phyloP scores from a whole-genome alignment of 345 rosid genomes.

The Passiflora organensis region DNA sequence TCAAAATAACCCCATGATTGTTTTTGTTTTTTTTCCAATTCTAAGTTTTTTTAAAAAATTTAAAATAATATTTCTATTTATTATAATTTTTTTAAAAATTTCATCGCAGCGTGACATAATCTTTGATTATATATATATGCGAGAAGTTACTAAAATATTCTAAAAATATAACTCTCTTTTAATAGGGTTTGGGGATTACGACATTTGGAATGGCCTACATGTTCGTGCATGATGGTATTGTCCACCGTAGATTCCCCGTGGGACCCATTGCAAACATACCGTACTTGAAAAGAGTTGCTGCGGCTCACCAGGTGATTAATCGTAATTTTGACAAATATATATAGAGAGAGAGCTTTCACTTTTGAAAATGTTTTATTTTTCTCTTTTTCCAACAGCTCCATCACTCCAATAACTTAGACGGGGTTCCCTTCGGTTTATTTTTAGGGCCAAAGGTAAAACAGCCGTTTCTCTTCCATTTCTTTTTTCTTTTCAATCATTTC shows the following conservation, averaged over 20 bases:
- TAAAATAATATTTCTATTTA: too few species aligned
- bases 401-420: conserved; percentile 75
- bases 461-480: not conserved
- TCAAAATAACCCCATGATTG: not conserved
- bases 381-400: conserved; percentile 76
- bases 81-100: too few species aligned
- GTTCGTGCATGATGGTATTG: conserved; percentile 95
- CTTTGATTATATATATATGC: too few species aligned
- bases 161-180: too few species aligned
- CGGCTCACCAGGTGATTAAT: conserved; percentile 94
- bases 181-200: conserved; percentile 83
- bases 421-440: conserved; percentile 90
- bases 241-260: conserved; percentile 85
- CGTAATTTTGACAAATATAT: too few species aligned
- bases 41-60: too few species aligned
- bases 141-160: too few species aligned
- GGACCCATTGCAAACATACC: conserved; percentile 96
- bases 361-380: conserved; percentile 5
- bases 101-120: too few species aligned
- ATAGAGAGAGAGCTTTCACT: too few species aligned
- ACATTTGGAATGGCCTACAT: conserved; percentile 97
- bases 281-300: conserved; percentile 70
- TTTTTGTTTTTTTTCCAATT: not conserved
- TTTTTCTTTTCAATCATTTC: not conserved
- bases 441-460: conserved; percentile 68